Base-by-base conservation (phyloP, 331 rosid species). In the Saraca asoca region DNA sequence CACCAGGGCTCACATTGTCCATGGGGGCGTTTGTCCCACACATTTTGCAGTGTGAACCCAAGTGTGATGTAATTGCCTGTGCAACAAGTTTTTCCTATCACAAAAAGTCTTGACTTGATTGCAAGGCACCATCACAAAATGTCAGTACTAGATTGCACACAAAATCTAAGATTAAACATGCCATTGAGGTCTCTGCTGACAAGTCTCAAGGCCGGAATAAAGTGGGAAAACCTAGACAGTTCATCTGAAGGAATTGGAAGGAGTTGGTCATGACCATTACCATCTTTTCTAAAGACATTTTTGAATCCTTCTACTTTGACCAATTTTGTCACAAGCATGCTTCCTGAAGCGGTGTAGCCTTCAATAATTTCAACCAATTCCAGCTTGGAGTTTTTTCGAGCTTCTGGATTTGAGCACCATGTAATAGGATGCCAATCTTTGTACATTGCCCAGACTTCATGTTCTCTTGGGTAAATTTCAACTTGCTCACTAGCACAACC, bases 401-500 rank as follows among this genome's bases (percentile, higher is more conserved):
- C 38, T 60, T 60, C 51, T 7, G 4, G 16, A 60, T 60, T n/a
- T 39, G 18, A 12, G 18, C 37, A 19, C 66, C 17, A 38, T 39
- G 7, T 24, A 24, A 39, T 9, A 18, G 34, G 64, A 39, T 59
- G 50, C 33, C 3, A 42, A 12, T 42, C 31, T 24, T 17, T 41
- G 66, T 42, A 60, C 38, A 60, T 19, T 41, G 66, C 51, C 66
- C 66, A 60, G 5, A 60, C 66, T 12, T 60, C 66, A 19, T 60
- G 19, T 42, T 60, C 51, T 18, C 29, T 60, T 19, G 66, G 65
- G 51, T 9, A 24, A 34, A 59, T 11, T 17, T 10, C 16, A 49
- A 59, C 35, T 17, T 59, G 16, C 35, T 59, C 51, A 41, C 29
- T n/a, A 19, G 51, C 65, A 39, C 19, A 17, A 17, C 11, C 12